Base-by-base conservation (phyloP, 2,329 filamentous ascomycete genomes). In the Aspergillus puulaauensis region DNA sequence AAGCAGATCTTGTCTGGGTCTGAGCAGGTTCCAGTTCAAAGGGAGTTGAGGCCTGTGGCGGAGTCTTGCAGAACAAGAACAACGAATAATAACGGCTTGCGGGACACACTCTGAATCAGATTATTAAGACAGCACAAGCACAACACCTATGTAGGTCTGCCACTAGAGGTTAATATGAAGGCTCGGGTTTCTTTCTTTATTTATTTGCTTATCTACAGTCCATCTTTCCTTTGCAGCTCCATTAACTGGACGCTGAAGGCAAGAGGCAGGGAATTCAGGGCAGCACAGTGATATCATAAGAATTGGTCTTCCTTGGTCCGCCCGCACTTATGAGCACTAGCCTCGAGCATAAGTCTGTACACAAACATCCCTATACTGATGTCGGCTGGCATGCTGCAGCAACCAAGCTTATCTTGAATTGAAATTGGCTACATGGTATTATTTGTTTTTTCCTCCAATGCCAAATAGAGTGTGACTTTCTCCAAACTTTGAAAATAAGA, bases 1-100 rank as follows among this genome's bases (percentile, higher is more conserved):
- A 62, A 62, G 58, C 57, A 58, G 61, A 11, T 43, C 14, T 61
- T 61, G 59, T 60, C 58, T 60, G 52, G 57, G 62, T 54, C 33
- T 54, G 41, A 67, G 65, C 63, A 68, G 68, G 68, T 58, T 58
- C 57, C 61, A 58, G 57, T 66, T 65, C 64, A 67, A 62, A 65
- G 61, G 57, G 59, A 65, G 56, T 61, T 52, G 60, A 61, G 61
- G 63, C 58, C 64, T 64, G 64, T 66, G 64, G 64, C 64, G 64
- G 64, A 66, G 64, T 64, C 59, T 52, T 39, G 50, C 58, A 52
- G 60, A 57, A 57, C 58, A 65, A 66, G 62, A 61, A 66, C 60
- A 63, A 62, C 58, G 53, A 50, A 57, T 33, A 46, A 46, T 39
- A 44, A 11, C 35, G 23, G 12, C 48, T 50, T 61, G 56, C 62